Evolutionary conservation across 2,329 filamentous ascomycete genomes (phyloP).

Genomic region (Hymenoscyphus repandus): DNA sequence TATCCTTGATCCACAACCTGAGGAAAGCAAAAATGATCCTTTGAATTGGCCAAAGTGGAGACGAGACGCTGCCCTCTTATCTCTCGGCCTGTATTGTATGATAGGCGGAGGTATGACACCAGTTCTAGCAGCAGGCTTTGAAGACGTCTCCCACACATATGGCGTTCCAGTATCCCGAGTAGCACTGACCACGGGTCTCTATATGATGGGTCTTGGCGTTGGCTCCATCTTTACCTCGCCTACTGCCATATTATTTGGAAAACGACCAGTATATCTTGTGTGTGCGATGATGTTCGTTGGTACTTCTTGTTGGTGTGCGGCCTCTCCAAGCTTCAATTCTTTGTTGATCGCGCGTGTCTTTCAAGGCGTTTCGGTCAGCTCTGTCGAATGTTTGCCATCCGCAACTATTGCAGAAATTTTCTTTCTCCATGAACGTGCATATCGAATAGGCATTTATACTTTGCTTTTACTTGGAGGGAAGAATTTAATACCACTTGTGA

Average conservation of each 20-base stretch:
- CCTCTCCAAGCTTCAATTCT: constrained; percentile 75
- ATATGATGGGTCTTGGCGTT: constrained; percentile 88
- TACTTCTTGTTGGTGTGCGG: constrained; percentile 77
- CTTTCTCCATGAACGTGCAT: constrained; percentile 90
- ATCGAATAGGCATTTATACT: constrained; percentile 89
- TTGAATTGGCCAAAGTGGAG: constrained; percentile 86
- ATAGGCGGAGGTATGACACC: constrained; percentile 90
- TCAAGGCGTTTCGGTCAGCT: constrained; percentile 81
- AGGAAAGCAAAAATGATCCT: constrained; percentile 85
- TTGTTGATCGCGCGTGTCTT: constrained; percentile 78
- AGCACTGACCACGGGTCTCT: constrained; percentile 82
- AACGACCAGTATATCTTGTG: constrained; percentile 81
- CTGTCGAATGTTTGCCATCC: constrained; percentile 86
- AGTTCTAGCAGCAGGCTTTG: constrained; percentile 83
- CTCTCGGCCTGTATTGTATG: constrained; percentile 88
- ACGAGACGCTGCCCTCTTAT: constrained; percentile 72
- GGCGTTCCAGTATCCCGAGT: constrained; percentile 65
- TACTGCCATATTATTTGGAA: constrained; percentile 86
- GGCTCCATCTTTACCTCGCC: constrained; percentile 82
- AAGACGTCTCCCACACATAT: constrained; percentile 65
- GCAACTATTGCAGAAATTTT: constrained; percentile 96
- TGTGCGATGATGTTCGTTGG: constrained; percentile 72
- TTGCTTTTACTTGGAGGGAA: constrained; percentile 84
- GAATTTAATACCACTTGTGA: constrained; percentile 82
- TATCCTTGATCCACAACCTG: constrained; percentile 85